Conservation (phyloP, 345 rosid species). For the Eucalyptus curtisii region DNA sequence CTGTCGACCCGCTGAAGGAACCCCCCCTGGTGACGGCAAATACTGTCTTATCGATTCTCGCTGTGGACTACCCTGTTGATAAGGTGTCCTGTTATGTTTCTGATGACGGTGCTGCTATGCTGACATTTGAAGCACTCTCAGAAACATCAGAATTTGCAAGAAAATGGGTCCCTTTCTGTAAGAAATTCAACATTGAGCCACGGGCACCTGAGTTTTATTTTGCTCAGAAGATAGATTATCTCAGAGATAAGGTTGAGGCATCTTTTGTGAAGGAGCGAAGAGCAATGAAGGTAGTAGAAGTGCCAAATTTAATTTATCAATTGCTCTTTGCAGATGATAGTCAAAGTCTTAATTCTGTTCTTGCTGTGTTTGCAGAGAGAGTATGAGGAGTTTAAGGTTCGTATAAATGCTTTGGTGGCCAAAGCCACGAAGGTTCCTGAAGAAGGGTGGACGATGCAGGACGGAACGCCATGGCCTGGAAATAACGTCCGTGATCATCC, state of each 20-base stretch:
- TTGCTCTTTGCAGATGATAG: background rate
- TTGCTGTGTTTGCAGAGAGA: slow-evolving; percentile 29
- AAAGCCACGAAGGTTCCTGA: slow-evolving; percentile 54
- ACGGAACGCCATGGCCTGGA: slow-evolving; percentile 76
- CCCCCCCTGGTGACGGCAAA: slow-evolving; percentile 66
- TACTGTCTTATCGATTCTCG: slow-evolving; percentile 54
- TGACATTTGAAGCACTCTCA: slow-evolving; percentile 55
- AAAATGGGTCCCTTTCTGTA: slow-evolving; percentile 67
- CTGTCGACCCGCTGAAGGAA: slow-evolving; percentile 58
- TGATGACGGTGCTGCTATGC: slow-evolving; percentile 68
- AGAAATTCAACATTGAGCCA: slow-evolving; percentile 56
- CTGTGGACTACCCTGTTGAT: slow-evolving; percentile 66
- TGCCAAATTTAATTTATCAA: background rate
- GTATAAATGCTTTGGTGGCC: slow-evolving; percentile 46
- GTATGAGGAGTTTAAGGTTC: slow-evolving; percentile 60
- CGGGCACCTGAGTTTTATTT: slow-evolving; percentile 69
- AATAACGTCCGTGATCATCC: slow-evolving; percentile 58
- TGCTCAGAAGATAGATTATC: slow-evolving; percentile 46
- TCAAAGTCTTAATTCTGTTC: background rate
- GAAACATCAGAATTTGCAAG: slow-evolving; percentile 67
- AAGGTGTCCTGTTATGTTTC: slow-evolving; percentile 67
- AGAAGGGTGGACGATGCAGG: slow-evolving; percentile 71
- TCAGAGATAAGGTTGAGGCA: slow-evolving; percentile 34
- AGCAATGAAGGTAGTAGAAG: slow-evolving; percentile 44
- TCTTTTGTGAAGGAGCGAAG: slow-evolving; percentile 60